Base-by-base conservation (phyloP, 2,329 filamentous ascomycete species). In the Aspergillus cejpii region DNA sequence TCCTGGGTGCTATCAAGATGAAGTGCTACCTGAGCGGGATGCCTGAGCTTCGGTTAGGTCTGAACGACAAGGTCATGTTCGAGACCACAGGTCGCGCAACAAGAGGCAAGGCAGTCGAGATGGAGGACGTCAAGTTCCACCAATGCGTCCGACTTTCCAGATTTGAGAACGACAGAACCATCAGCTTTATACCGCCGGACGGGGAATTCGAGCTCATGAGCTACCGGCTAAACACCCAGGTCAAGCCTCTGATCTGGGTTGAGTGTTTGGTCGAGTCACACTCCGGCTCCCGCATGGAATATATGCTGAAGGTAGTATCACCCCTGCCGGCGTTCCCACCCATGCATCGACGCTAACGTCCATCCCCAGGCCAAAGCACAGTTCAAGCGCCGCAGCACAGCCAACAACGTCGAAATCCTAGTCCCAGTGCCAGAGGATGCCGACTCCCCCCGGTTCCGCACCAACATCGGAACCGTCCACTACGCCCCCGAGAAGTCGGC, bases 31-130 rank as follows among this genome's bases (percentile, higher is more conserved):
- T 98, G 12, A 95, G 88, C 37, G 92, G 92, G 47, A 98, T 98
- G 92, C 92, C 92, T 8, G 92, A 98, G 71, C 71, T 98, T 61
- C 84, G 92, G 21, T 71, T 98, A 40, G 92, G 92, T 3, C 73
- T 98, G 63, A 98, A 98, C 73, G 92, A 98, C 75, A 98, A 98
- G 72, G 92, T 88, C 68, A 98, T 98, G 92, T 98, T 98, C 63
- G 92, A 98, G 72, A 94, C 89, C 3, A 98, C 92, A 0, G 92
- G 92, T 21, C 80, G 92, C 50, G 88, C 91, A 12, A 97, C 91
- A 31, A 76, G 92, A 60, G 92, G 92, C 49, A 98, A 98, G 71
- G 87, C 92, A 7, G 92, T 98, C 52, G 92, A 98, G 72, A 98
- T 98, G 92, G 92, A 98, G 63, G 92, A 98, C 59, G 92, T 98